Evolutionary conservation across 2,329 filamentous ascomycete genomes (phyloP).

Genomic region (Fusarium sp.): DNA sequence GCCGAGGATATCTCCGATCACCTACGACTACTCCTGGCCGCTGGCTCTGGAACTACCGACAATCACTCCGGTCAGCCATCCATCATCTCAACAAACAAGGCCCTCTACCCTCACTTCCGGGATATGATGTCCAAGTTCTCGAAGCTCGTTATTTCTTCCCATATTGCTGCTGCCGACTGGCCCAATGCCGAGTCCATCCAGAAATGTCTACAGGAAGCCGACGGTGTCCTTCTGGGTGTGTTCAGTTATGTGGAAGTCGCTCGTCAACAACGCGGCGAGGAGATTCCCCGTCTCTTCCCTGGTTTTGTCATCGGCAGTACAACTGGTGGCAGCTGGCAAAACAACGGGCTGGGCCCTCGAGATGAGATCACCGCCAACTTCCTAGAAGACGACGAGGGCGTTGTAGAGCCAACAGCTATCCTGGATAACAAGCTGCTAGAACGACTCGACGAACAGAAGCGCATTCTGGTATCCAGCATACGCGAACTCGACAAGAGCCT

Average conservation of each 20-base stretch:
- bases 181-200: constrained; percentile 92
- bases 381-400: constrained; percentile 82
- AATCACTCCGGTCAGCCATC: constrained; percentile 99
- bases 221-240: constrained; percentile 92
- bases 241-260: constrained; percentile 98
- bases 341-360: constrained; percentile 72
- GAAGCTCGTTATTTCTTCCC: constrained; percentile 97
- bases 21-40: constrained; percentile 89
- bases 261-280: constrained; percentile 90
- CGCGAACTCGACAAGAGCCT: constrained; percentile 89
- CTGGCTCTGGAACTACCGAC: constrained; percentile 95
- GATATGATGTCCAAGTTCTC: constrained; percentile 99
- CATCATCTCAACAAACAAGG: constrained; percentile 99
- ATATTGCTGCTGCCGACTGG: constrained; percentile 97
- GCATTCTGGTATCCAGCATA: constrained; percentile 86
- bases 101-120: constrained; percentile 94
- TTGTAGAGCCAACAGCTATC: constrained; percentile 76
- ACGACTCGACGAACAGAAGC: constrained; percentile 85
- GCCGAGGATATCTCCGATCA: constrained; percentile 99
- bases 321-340: constrained; percentile 89
- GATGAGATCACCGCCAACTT: constrained; percentile 86
- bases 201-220: constrained; percentile 97
- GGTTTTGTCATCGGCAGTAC: constrained; percentile 91
- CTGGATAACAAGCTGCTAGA: constrained; percentile 85
- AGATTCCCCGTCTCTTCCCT: constrained; percentile 91